These are phyloP conservation scores for Microbotryum scabiosae DNA, from an alignment of 1,284 basidiomycete species.

Conservation along the genomic window DNA sequence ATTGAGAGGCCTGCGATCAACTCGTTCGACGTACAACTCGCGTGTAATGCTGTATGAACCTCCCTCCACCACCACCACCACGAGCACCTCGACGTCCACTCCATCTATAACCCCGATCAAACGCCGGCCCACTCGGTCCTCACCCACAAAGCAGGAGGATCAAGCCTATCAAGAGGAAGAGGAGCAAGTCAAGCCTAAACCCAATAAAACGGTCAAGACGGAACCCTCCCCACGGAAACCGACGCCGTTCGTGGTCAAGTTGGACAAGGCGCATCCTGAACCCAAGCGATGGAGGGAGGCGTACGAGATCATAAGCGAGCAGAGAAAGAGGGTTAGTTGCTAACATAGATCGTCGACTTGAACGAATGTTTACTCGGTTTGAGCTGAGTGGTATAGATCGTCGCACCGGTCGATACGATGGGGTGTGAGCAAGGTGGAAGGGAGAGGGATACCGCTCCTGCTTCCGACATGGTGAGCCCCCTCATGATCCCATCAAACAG, in stretches of 20 bases:
- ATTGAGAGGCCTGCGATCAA: too few relatives aligned
- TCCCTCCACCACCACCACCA: not conserved
- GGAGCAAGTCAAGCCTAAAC: not conserved
- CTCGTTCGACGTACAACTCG: constrained; percentile 12
- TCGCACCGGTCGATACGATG: constrained; percentile 87
- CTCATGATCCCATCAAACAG: not conserved
- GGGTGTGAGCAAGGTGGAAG: constrained; percentile 63
- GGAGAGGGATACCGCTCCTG: constrained; percentile 44
- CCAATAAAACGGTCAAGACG: not conserved
- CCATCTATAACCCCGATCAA: not conserved
- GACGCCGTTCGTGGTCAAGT: constrained; percentile 49
- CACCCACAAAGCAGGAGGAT: not conserved
- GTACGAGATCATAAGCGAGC: constrained; percentile 66
- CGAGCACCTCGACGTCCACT: not conserved
- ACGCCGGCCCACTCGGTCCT: not conserved
- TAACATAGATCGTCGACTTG: too few relatives aligned
- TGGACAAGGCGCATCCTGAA: constrained; percentile 62
- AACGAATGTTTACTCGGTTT: too few relatives aligned
- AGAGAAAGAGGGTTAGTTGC: constrained; percentile 52
- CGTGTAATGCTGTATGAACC: constrained; percentile 30
- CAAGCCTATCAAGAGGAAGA: not conserved
- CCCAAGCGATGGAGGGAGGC: constrained; percentile 65
- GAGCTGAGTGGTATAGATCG: too few relatives aligned
- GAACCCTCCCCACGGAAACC: constrained; percentile 38
- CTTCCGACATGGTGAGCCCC: constrained; percentile 54